Evolutionary conservation across 2,329 filamentous ascomycete genomes (phyloP), one percentile per base, ranked within the genome.

Genomic region (Emmonsia crescens): DNA sequence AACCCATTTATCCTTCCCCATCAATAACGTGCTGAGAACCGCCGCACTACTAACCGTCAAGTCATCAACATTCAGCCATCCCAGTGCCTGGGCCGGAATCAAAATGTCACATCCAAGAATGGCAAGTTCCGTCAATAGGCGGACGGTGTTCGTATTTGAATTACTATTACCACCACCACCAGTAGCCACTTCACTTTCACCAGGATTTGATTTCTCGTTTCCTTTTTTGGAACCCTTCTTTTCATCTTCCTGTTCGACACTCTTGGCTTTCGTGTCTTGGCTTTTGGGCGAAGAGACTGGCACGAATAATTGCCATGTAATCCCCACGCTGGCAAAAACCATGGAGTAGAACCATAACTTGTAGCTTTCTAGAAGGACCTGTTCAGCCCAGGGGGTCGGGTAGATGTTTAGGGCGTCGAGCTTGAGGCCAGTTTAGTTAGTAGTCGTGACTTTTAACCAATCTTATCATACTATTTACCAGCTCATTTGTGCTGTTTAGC

Each of bases 331-430:
- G 0, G 80, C 83, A 62, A 82, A 80, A 12, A 74, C 74, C 27
- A 90, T 75, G 0, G 81, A 81, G 46, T 85, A 82, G 65, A 89
- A 82, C 88, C 88, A 91, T 72, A 88, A 85, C 59, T 84, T 81
- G 73, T 88, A 84, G 0, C 82, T 83, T 73, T 90, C 85, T 27
- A 80, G 64, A 54, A 83, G 77, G 3, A 88, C 67, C 31, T 64
- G 67, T n/a, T 67, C 66, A 19, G 80, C 79, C 71, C 76, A 80
- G 0, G 70, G 55, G 1, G 74, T 74, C 1, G 67, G 69, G 44
- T 78, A 79, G 0, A 80, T 67, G 0, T 79, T 80, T 75, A 86
- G 85, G 14, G 83, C 71, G 55, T 81, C 75, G 31, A 75, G 63
- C 64, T 84, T 65, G 60, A 75, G 76, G 49, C 3, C 73, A 21